Conservation (phyloP, 2,329 filamentous ascomycete genomes). For the Boeremia exigua region DNA sequence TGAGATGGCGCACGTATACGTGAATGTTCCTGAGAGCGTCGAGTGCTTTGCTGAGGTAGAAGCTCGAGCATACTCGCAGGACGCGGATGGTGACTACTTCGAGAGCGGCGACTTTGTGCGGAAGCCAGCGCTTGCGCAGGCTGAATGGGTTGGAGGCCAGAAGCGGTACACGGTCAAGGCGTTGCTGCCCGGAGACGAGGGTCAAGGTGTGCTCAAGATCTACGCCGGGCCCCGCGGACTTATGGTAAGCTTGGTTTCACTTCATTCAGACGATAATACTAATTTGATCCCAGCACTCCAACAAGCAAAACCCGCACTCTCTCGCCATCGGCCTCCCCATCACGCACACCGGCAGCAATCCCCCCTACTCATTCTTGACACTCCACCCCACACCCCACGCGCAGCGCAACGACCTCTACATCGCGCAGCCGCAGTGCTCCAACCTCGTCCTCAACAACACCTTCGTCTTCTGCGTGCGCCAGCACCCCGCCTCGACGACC, state of each 20-base stretch:
- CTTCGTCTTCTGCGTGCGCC: conserved; percentile 94
- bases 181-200: conserved; percentile 88
- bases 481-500: conserved; percentile 75
- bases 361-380: conserved; percentile 89
- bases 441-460: conserved; percentile 93
- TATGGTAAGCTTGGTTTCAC: conserved; percentile 62
- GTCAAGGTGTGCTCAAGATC: conserved; percentile 83
- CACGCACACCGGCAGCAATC: conserved; percentile 89
- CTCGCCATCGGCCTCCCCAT: conserved; percentile 90
- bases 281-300: conserved; percentile 68
- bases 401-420: conserved; percentile 95
- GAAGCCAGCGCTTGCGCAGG: conserved; percentile 87
- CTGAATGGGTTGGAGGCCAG: conserved; percentile 84
- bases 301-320: conserved; percentile 93
- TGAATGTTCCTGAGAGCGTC: conserved; percentile 86
- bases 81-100: conserved; percentile 89
- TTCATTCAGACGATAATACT: conserved; percentile 12
- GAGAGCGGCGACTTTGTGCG: conserved; percentile 86
- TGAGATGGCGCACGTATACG: conserved; percentile 88
- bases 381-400: conserved; percentile 96
- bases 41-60: conserved; percentile 94
- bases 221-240: conserved; percentile 94
- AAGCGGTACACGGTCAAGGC: conserved; percentile 96
- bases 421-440: conserved; percentile 92
- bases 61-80: conserved; percentile 77